Percentiles rank a stretch among this genome's conserved stretches.
Evolutionary conservation across 805 yeast genomes (phyloP).

Genomic region (Torulaspora quercuum): DNA sequence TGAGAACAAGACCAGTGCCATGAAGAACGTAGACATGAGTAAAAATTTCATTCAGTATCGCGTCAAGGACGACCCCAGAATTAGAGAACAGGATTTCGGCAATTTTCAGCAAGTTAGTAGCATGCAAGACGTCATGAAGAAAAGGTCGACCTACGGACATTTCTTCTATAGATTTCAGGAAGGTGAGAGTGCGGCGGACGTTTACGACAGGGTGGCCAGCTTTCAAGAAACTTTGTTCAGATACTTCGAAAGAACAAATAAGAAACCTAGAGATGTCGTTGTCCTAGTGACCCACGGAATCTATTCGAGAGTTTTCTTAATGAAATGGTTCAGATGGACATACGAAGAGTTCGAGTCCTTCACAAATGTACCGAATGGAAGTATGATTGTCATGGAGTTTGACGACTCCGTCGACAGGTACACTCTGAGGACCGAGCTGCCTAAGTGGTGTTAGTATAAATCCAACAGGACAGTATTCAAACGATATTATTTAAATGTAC

Average conservation of each 20-base stretch:
- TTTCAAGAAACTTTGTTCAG: constrained; percentile 84
- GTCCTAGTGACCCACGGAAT: constrained; percentile 91
- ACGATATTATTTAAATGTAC: no score
- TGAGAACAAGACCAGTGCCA: constrained; percentile 24
- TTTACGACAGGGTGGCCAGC: constrained; percentile 84
- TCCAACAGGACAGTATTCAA: no score
- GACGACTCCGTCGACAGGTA: constrained; percentile 49
- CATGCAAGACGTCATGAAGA: constrained; percentile 80
- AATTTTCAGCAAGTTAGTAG: constrained; percentile 77
- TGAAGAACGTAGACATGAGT: constrained; percentile 6
- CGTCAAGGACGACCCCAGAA: constrained; percentile 81
- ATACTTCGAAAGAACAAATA: constrained; percentile 59
- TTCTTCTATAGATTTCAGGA: constrained; percentile 86
- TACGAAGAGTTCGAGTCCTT: constrained; percentile 84
- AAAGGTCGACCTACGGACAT: constrained; percentile 83
- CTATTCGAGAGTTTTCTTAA: constrained; percentile 86
- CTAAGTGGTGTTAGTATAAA: constrained; percentile 73
- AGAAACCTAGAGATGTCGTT: constrained; percentile 70
- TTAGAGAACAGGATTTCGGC: constrained; percentile 94
- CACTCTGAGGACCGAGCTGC: constrained; percentile 55
- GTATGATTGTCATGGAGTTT: constrained; percentile 73
- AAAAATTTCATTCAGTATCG: constrained; percentile 45
- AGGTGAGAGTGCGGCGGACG: constrained; percentile 96
- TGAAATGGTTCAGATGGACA: constrained; percentile 94
- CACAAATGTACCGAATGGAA: constrained; percentile 81